Percentiles rank a stretch among this genome's conserved stretches.
phyloP scores from a whole-genome alignment of 176 grass and related monocot species.

The Bromus sterilis region DNA sequence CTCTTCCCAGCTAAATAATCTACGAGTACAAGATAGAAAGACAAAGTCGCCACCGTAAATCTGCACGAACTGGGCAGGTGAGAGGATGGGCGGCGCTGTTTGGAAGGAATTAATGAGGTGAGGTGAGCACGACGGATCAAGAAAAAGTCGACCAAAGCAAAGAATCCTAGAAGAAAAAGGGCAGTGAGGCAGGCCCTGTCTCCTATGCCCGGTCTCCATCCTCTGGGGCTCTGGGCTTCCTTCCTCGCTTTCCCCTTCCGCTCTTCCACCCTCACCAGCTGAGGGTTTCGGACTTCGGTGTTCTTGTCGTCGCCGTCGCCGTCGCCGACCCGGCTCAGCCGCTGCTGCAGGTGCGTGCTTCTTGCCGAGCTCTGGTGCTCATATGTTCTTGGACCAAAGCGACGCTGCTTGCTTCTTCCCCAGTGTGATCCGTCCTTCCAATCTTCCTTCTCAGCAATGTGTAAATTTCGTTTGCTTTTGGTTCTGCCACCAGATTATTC shows the following conservation, averaged over 20 bases:
- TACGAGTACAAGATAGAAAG: too few relatives aligned
- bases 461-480: not conserved
- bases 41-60: not conserved
- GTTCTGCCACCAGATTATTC: not conserved
- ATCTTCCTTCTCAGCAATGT: not conserved
- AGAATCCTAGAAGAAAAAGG: slow-evolving; percentile 11
- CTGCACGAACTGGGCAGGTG: not conserved
- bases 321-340: not conserved
- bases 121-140: slow-evolving; percentile 10
- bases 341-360: not conserved
- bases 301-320: not conserved
- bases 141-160: slow-evolving; percentile 1
- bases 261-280: not conserved
- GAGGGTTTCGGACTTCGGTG: not conserved
- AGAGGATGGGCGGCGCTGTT: not conserved
- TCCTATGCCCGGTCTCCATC: not conserved
- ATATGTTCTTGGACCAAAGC: not conserved
- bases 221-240: not conserved
- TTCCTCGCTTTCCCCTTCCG: not conserved
- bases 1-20: not conserved
- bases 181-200: not conserved
- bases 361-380: not conserved
- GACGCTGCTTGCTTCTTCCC: not conserved
- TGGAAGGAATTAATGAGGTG: not conserved
- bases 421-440: not conserved